Evolutionary conservation across 257 asterid genomes (phyloP).

Genomic region (Galeopsis tetrahit): DNA sequence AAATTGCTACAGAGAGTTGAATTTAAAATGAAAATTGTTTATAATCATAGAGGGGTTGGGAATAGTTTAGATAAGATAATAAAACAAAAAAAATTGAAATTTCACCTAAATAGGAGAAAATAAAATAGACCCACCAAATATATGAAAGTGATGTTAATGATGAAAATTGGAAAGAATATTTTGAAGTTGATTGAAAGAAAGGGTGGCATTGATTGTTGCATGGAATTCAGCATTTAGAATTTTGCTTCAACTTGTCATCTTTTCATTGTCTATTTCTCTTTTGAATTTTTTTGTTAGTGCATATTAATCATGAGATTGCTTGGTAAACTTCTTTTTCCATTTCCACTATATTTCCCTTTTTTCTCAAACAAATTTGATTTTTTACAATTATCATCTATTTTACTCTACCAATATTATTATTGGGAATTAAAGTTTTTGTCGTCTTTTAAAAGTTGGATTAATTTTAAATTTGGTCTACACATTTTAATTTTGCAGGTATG

Average conservation of each 20-base stretch:
- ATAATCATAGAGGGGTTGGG: background rate
- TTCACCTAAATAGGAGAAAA: constrained; percentile 35
- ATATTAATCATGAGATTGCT: constrained; percentile 67
- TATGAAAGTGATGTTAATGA: constrained; percentile 46
- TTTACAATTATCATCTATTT: too few relatives aligned
- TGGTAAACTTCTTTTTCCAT: constrained; percentile 53
- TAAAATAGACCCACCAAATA: constrained; percentile 41
- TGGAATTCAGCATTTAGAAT: constrained; percentile 79
- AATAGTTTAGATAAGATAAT: background rate
- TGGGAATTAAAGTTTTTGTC: too few relatives aligned
- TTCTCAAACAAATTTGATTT: background rate
- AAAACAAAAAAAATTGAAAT: background rate
- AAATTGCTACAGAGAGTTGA: background rate
- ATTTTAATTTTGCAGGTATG: too few relatives aligned
- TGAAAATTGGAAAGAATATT: constrained; percentile 50
- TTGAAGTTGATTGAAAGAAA: constrained; percentile 45
- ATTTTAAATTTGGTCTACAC: too few relatives aligned
- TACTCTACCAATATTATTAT: background rate
- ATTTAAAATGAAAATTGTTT: background rate
- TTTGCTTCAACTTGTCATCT: constrained; percentile 61
- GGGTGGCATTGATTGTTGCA: constrained; percentile 71
- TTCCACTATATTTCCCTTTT: constrained; percentile 33
- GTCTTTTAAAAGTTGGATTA: too few relatives aligned
- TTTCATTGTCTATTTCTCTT: constrained; percentile 47
- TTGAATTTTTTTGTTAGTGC: constrained; percentile 48